Conservation (phyloP, 2,329 filamentous ascomycete species). For the Mollisia scopiformis region DNA sequence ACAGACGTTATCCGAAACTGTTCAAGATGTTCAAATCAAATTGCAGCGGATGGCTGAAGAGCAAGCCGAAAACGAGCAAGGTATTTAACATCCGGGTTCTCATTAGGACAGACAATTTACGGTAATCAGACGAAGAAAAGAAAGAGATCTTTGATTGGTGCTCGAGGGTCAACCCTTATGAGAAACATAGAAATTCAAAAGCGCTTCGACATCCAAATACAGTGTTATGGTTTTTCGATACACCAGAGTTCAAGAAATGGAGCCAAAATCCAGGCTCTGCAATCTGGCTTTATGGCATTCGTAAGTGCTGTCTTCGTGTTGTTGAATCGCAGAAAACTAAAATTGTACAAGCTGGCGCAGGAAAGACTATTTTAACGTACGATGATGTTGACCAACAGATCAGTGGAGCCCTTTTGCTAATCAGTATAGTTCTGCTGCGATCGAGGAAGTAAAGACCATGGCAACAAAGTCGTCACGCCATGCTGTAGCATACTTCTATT, state of each 20-base stretch:
- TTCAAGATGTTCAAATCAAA: slow-evolving; percentile 10
- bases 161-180: slow-evolving; percentile 11
- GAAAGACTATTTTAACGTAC: slow-evolving; percentile 18
- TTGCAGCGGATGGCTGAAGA: slow-evolving; percentile 11
- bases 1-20: not conserved
- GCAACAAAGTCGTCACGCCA: slow-evolving; percentile 1
- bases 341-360: slow-evolving; percentile 5
- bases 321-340: not conserved
- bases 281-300: slow-evolving; percentile 22
- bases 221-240: slow-evolving; percentile 14
- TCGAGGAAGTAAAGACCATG: slow-evolving; percentile 14
- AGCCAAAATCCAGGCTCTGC: slow-evolving; percentile 6
- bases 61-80: slow-evolving; percentile 17
- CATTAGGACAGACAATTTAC: not conserved
- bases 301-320: not conserved
- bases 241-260: slow-evolving; percentile 10
- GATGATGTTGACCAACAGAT: not conserved
- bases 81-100: not conserved
- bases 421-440: slow-evolving; percentile 8
- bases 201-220: slow-evolving; percentile 16
- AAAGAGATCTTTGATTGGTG: slow-evolving; percentile 14
- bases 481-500: slow-evolving; percentile 14
- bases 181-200: slow-evolving; percentile 13
- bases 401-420: not conserved
- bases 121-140: slow-evolving; percentile 4